A percentile compares a stretch with the other conserved stretches of the same genome.
phyloP scores from a whole-genome alignment of 108 stramenopile species.

The Skeletonema menzelii region DNA sequence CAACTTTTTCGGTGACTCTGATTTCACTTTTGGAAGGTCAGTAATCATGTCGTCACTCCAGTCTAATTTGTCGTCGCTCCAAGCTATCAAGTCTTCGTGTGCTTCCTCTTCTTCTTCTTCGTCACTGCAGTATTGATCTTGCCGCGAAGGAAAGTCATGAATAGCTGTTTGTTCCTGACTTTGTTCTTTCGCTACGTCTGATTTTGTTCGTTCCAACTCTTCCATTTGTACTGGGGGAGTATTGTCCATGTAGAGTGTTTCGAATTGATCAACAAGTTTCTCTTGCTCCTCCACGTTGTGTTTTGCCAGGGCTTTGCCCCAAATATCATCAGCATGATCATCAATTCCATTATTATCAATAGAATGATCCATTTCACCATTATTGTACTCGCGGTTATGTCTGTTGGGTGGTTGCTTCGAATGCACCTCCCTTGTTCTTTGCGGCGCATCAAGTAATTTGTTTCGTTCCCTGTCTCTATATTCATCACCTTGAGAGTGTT shows the following conservation, averaged over 20 bases:
- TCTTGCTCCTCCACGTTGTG: slow-evolving; percentile 27
- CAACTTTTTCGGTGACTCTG: not conserved
- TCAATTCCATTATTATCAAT: not conserved
- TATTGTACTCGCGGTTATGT: not conserved
- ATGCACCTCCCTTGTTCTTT: not conserved
- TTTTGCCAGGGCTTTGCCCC: slow-evolving; percentile 26
- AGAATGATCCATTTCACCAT: not conserved
- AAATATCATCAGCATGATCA: not conserved
- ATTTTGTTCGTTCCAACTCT: not conserved
- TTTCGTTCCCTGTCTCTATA: not conserved
- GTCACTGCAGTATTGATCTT: not conserved
- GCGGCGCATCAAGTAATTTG: not conserved
- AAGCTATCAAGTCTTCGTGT: slow-evolving; percentile 8
- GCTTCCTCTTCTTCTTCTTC: slow-evolving; percentile 17
- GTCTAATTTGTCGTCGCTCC: slow-evolving; percentile 6
- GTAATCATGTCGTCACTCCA: not conserved
- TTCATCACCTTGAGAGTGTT: not conserved
- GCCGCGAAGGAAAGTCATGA: not conserved
- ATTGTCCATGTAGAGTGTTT: slow-evolving; percentile 1
- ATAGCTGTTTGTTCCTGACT: not conserved
- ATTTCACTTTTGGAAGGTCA: not conserved
- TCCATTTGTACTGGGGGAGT: not conserved
- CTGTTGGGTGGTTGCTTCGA: not conserved
- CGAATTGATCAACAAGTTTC: slow-evolving; percentile 8
- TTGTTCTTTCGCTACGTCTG: not conserved